These are phyloP conservation scores for Trichophyton verrucosum DNA, from an alignment of 2,329 filamentous ascomycete species.

Conservation along the genomic window DNA sequence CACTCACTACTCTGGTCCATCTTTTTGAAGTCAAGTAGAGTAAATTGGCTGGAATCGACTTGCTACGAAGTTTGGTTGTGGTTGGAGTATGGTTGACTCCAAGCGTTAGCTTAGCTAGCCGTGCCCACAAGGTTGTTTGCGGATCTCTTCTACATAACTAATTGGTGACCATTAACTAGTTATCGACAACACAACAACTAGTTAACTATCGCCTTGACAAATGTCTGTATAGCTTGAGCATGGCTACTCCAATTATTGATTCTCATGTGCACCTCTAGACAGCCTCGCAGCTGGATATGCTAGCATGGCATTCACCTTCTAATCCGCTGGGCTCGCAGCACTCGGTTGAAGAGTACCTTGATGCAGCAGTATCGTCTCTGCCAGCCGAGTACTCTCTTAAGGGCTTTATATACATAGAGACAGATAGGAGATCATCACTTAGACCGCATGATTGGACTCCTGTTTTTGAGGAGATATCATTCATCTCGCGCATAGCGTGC, in stretches of 20 bases:
- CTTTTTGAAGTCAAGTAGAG: not conserved
- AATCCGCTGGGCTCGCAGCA: conserved; percentile 51
- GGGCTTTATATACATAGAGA: conserved; percentile 74
- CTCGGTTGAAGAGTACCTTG: conserved; percentile 52
- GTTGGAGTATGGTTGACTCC: too few relatives aligned
- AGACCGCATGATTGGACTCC: conserved; percentile 46
- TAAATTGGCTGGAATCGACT: not conserved
- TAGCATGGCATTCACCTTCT: conserved; percentile 56
- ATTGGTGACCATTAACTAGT: too few relatives aligned
- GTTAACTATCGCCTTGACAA: too few relatives aligned
- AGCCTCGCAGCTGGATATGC: conserved; percentile 48
- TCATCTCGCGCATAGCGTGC: conserved; percentile 52
- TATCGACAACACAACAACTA: not conserved
- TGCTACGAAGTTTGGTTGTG: not conserved
- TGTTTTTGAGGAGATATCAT: conserved; percentile 60
- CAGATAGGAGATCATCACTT: conserved; percentile 57
- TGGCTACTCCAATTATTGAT: conserved; percentile 55
- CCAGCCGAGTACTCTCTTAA: conserved; percentile 34
- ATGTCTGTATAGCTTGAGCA: conserved; percentile 5
- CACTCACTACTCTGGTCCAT: not conserved
- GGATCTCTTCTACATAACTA: too few relatives aligned
- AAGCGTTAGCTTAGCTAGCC: too few relatives aligned
- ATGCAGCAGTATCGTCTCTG: conserved; percentile 21
- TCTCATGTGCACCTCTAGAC: conserved; percentile 87
- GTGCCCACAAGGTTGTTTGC: too few relatives aligned